phyloP scores from a whole-genome alignment of 176 grass and related monocot species.

The Pharus latifolius region DNA sequence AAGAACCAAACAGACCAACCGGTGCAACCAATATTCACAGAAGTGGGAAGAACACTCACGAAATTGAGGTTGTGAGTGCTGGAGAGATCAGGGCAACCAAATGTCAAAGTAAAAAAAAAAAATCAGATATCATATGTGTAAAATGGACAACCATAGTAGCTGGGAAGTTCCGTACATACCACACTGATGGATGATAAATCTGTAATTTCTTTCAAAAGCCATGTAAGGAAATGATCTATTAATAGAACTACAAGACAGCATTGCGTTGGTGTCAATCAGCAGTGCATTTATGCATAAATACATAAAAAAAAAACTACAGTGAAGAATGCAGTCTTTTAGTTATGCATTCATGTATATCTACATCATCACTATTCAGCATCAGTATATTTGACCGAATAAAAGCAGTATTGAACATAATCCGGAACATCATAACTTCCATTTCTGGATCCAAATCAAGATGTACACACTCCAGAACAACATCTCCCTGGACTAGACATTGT shows the following conservation, averaged over 20 bases:
- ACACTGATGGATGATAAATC: background rate
- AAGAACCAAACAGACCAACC: no score
- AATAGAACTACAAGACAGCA: background rate
- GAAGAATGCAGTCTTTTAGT: no score
- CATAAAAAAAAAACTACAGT: background rate
- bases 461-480: constrained; percentile 95
- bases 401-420: constrained; percentile 96
- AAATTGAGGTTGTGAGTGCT: no score
- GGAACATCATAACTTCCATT: constrained; percentile 99
- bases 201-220: background rate
- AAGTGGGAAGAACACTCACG: no score
- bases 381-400: constrained; percentile 94
- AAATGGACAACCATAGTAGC: background rate
- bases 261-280: background rate
- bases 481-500: constrained; percentile 93
- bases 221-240: background rate
- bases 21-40: no score
- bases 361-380: constrained; percentile 86
- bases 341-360: constrained; percentile 83
- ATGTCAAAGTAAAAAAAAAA: constrained; percentile 11
- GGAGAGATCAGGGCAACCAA: background rate
- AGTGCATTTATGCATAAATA: background rate
- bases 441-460: constrained; percentile 93
- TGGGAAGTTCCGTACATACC: background rate
- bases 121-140: no score